Base-by-base conservation (phyloP, 1,284 basidiomycete genomes). In the Wallemia ichthyophaga region DNA sequence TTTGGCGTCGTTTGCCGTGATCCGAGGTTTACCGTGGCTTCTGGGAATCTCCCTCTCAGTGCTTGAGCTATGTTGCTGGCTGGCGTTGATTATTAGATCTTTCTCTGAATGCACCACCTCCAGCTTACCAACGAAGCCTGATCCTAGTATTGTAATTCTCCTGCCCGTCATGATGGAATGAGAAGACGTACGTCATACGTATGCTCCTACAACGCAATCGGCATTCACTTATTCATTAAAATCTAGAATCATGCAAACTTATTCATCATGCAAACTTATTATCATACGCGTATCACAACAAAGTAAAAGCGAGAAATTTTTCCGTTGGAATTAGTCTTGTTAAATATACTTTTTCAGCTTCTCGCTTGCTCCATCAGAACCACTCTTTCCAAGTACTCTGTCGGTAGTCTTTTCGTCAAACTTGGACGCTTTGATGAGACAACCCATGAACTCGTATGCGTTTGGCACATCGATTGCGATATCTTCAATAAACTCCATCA, bases 391-490 rank as follows among this genome's bases (percentile, higher is more conserved):
- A 11, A 48, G n/a, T 11, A 48, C 9, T 48, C 37, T 48, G n/a
- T 48, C 37, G n/a, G n/a, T 48, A 19, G 9, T 21, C 3, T 11
- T 48, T 15, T 5, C 5, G n/a, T 48, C 37, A 48, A 85, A 70
- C 24, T 74, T 74, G 23, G 82, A 74, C 54, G 78, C 79, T 66
- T 78, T 79, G 61, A 88, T 69, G 71, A 87, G 78, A 59, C 75
- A 73, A 9, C 80, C 85, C 68, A 88, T 80, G 59, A 81, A 76
- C 61, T 76, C 71, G 71, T 83, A 81, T 0, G 86, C 88, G 67
- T 82, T 82, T 2, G 89, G 89, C 61, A 83, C 84, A 68, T 95
- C 88, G 65, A 89, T 82, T 21, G 80, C 78, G 60, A 87, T 78
- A 67, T 94, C 88, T 66, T 88, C 85, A 64, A 94, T 73, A 62